A percentile compares a stretch with the other conserved stretches of the same genome.
Conservation (phyloP, 176 grass and related monocot genomes). For the Ensete ventricosum region DNA sequence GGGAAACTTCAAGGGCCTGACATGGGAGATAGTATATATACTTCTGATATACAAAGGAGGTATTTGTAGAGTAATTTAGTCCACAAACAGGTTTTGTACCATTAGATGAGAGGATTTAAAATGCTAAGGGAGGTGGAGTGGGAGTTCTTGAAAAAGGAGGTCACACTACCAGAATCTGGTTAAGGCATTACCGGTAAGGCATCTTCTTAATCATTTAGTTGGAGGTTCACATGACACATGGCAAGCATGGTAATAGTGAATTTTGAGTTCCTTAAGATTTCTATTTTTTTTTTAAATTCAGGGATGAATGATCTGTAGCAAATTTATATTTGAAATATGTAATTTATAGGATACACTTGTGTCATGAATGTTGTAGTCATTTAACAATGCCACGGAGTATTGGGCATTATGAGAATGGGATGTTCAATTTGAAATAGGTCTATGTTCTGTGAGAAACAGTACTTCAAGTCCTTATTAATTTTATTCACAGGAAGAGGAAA, state of each 20-base stretch:
- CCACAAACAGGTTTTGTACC: conserved; percentile 45
- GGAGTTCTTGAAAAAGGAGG: conserved; percentile 47
- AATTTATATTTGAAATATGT: neutral
- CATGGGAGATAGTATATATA: conserved; percentile 51
- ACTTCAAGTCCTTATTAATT: no score
- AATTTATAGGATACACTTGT: neutral
- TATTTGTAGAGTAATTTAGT: conserved; percentile 40
- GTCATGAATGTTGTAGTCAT: neutral
- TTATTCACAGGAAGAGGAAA: no score
- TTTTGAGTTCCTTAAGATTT: neutral
- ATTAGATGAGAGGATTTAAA: conserved; percentile 65
- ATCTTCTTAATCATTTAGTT: no score
- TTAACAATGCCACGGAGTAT: neutral
- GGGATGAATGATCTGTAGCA: neutral
- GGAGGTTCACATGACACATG: no score
- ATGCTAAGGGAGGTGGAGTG: conserved; percentile 67
- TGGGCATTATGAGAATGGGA: no score
- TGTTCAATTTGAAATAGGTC: neutral
- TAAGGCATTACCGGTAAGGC: no score
- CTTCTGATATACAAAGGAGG: conserved; percentile 71
- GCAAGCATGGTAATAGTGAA: neutral
- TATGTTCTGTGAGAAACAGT: no score
- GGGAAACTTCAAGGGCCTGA: conserved; percentile 93
- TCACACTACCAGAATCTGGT: conserved; percentile 31
- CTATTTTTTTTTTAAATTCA: neutral